Percentiles rank a stretch among this genome's conserved stretches.
Conservation (phyloP, 164 flowering plant genomes). For the Tinospora cordifolia region DNA sequence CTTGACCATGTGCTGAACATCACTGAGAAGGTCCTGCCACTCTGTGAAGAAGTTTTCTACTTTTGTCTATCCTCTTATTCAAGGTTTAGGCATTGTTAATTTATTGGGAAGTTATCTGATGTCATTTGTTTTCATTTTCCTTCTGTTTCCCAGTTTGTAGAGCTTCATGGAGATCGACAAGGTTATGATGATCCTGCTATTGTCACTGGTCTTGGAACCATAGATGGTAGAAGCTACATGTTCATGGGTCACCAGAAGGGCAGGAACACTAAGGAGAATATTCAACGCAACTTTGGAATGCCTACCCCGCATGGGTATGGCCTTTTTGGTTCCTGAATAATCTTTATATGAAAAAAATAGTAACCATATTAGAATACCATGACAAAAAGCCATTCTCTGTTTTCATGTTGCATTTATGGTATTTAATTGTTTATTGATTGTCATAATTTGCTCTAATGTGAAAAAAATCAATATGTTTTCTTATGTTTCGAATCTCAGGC, state of each 20-base stretch:
- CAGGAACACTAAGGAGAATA: conserved; percentile 89
- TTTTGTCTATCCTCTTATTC: background rate
- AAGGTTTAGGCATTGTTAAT: background rate
- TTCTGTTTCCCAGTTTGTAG: conserved; percentile 56
- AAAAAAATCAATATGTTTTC: too few relatives aligned
- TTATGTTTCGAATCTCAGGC: background rate
- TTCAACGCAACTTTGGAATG: conserved; percentile 96
- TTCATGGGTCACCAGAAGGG: conserved; percentile 98
- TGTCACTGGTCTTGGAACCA: conserved; percentile 83
- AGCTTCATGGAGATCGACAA: conserved; percentile 96
- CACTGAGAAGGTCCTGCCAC: conserved; percentile 67
- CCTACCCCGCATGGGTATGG: conserved; percentile 99
- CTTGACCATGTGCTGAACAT: conserved; percentile 88
- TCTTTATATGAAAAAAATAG: background rate
- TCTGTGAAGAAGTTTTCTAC: background rate
- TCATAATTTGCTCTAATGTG: too few relatives aligned
- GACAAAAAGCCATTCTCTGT: too few relatives aligned
- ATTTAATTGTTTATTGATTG: too few relatives aligned
- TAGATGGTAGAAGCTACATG: conserved; percentile 76
- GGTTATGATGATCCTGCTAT: conserved; percentile 98
- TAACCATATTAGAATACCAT: too few relatives aligned
- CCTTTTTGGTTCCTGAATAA: background rate
- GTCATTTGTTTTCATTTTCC: background rate
- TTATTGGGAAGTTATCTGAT: background rate
- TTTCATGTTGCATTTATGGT: too few relatives aligned